Evolutionary conservation across 176 grass and related monocot genomes (phyloP).

Genomic region (Neostapfia colusana): DNA sequence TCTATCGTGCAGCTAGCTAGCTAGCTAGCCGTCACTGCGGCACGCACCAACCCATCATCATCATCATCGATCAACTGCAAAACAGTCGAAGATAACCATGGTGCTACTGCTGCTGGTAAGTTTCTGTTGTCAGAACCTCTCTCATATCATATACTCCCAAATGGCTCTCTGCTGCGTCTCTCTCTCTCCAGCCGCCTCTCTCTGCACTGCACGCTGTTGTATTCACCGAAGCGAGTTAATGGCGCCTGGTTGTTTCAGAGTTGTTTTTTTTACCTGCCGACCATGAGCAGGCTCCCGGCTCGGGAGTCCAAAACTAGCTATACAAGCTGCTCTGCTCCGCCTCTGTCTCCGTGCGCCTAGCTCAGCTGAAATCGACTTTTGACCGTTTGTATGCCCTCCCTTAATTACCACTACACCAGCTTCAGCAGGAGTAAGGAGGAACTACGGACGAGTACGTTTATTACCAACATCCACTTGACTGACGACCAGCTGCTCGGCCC

Average conservation of each 20-base stretch:
- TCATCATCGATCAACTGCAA: background rate
- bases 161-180: background rate
- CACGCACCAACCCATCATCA: background rate
- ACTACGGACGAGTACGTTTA: too few species aligned
- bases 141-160: too few species aligned
- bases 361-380: too few species aligned
- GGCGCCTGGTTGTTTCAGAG: background rate
- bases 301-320: constrained; percentile 44
- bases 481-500: too few species aligned
- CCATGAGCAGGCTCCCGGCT: background rate
- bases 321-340: background rate
- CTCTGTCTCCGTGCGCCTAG: background rate
- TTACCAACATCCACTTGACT: too few species aligned
- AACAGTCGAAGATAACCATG: background rate
- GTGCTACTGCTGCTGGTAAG: background rate
- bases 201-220: too few species aligned
- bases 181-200: too few species aligned
- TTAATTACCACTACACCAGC: too few species aligned
- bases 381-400: too few species aligned
- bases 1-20: background rate
- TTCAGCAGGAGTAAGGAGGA: too few species aligned
- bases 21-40: background rate
- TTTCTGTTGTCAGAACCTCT: background rate
- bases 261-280: background rate
- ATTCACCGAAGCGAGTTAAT: background rate